Evolutionary conservation across 1,139 yeast genomes (phyloP).

Genomic region (Scheffersomyces stambukii): DNA sequence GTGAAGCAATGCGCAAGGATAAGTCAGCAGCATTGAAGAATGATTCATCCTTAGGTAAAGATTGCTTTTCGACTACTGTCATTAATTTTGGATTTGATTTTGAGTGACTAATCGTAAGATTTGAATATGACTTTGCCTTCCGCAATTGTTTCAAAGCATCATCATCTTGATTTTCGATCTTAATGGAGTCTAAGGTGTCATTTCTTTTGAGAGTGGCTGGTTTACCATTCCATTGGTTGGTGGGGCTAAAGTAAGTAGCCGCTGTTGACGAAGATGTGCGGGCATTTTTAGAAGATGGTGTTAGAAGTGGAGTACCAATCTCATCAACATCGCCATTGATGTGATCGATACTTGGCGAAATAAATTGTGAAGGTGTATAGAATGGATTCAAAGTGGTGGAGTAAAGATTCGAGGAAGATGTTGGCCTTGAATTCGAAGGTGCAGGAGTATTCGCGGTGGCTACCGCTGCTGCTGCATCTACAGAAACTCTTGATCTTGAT

Average conservation of each 20-base stretch:
- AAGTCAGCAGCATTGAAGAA: no score
- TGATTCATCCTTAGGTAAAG: no score
- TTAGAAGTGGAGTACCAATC: conserved; percentile 31
- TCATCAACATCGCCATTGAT: conserved; percentile 20
- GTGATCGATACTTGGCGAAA: conserved; percentile 30
- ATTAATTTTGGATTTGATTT: conserved; percentile 9
- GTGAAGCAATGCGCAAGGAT: no score
- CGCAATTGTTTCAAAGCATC: conserved; percentile 42
- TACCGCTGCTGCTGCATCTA: conserved; percentile 24
- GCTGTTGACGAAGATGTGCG: conserved; percentile 6
- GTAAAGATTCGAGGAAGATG: conserved; percentile 12
- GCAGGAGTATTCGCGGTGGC: conserved; percentile 11
- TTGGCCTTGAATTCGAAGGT: conserved; percentile 16
- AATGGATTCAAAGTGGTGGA: conserved; percentile 36
- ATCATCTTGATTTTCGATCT: conserved; percentile 40
- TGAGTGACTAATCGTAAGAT: conserved; percentile 7
- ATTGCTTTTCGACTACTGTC: no score
- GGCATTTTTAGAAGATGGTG: conserved; percentile 17
- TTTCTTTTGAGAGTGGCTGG: conserved; percentile 14
- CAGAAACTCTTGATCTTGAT: conserved; percentile 37
- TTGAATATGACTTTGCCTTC: conserved; percentile 33
- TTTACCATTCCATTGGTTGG: conserved; percentile 8
- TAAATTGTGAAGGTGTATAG: conserved; percentile 39
- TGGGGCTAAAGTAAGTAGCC: conserved; percentile 12
- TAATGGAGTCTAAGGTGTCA: conserved; percentile 19